A percentile compares a stretch with the other conserved stretches of the same genome.
Evolutionary conservation across 148 eudicot species (phyloP).

Genomic region (Diospyros kaki): DNA sequence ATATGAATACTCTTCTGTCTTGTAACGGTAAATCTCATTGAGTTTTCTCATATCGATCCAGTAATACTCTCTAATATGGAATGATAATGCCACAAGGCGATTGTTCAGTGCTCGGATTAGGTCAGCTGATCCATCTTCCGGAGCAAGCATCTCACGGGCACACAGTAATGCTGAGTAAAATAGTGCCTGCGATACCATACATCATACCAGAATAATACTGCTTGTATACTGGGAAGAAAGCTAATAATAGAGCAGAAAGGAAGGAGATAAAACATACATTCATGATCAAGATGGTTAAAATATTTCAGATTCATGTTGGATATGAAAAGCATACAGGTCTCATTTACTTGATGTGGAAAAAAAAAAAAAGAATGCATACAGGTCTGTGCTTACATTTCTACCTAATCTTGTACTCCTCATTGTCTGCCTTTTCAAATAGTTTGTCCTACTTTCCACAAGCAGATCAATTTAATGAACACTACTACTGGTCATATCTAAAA

Average conservation of each 20-base stretch:
- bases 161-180: constrained; percentile 54
- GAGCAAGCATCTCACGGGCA: constrained; percentile 57
- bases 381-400: too few species aligned
- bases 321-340: neutral
- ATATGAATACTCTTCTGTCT: constrained; percentile 61
- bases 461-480: neutral
- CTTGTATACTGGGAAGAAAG: neutral
- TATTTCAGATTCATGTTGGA: neutral
- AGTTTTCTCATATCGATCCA: constrained; percentile 54
- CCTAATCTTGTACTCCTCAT: neutral
- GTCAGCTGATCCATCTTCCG: constrained; percentile 54
- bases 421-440: neutral
- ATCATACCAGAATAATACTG: neutral
- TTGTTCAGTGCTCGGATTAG: constrained; percentile 48
- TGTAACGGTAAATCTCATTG: constrained; percentile 62
- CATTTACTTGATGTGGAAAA: too few species aligned
- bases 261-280: neutral
- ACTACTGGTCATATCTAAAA: neutral
- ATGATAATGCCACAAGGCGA: constrained; percentile 57
- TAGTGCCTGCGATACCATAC: constrained; percentile 36
- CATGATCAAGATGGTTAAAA: neutral
- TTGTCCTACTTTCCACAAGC: neutral
- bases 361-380: too few species aligned
- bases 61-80: constrained; percentile 57
- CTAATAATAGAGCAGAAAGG: neutral